phyloP scores from a whole-genome alignment of 2,329 filamentous ascomycete genomes.

The Corinectria fuckeliana region DNA sequence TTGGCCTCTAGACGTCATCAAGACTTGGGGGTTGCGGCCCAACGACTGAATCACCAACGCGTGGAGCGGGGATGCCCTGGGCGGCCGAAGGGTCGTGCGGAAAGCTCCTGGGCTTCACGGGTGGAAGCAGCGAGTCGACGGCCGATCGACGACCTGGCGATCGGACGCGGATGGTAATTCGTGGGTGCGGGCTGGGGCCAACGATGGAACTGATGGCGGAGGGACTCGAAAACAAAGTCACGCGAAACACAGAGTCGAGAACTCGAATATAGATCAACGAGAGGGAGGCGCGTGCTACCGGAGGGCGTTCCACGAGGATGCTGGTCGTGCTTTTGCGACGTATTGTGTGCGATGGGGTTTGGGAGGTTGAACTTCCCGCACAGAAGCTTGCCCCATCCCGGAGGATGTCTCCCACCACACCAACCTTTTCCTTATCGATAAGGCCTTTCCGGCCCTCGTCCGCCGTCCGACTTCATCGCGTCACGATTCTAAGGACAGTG shows the following conservation, averaged over 20 bases:
- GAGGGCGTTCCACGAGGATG: slow-evolving; percentile 2
- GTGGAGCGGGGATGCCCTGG: slow-evolving; percentile 1
- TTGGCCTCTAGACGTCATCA: slow-evolving; percentile 31
- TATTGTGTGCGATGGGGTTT: slow-evolving; percentile 36
- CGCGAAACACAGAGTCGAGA: not conserved
- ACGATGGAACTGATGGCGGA: slow-evolving; percentile 25
- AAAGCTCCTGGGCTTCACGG: not conserved
- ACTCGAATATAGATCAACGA: not conserved
- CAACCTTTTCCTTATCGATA: slow-evolving; percentile 43
- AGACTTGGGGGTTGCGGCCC: slow-evolving; percentile 18
- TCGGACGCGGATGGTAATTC: slow-evolving; percentile 16
- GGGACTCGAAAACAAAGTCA: slow-evolving; percentile 10
- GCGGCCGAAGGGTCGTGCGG: not conserved
- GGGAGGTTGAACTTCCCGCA: slow-evolving; percentile 29
- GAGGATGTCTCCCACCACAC: slow-evolving; percentile 27
- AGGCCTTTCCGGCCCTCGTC: slow-evolving; percentile 12
- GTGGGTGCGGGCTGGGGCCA: slow-evolving; percentile 20
- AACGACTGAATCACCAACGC: slow-evolving; percentile 8
- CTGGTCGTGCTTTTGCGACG: slow-evolving; percentile 21
- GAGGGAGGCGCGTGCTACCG: not conserved
- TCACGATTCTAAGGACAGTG: not conserved
- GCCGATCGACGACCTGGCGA: slow-evolving; percentile 19
- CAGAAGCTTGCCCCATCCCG: slow-evolving; percentile 20
- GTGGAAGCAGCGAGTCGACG: slow-evolving; percentile 7
- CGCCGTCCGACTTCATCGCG: slow-evolving; percentile 6